Percentiles rank a stretch among this genome's conserved stretches.
These are phyloP conservation scores for Asterophora lycoperdoides DNA, from an alignment of 768 basidiomycete genomes.

Conservation along the genomic window DNA sequence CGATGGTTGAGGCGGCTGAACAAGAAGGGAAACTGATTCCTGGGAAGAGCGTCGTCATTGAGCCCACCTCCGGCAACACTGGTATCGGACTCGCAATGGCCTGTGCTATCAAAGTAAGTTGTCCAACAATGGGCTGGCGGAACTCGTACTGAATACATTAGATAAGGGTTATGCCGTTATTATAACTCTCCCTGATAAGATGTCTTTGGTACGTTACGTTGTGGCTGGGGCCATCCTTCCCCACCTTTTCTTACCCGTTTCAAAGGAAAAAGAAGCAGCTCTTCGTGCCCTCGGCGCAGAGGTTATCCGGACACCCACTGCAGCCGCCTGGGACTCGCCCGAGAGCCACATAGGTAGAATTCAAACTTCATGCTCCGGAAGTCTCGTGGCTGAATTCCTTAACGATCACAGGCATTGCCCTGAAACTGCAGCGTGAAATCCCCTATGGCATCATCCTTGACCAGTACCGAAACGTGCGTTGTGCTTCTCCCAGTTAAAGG, in stretches of 20 bases:
- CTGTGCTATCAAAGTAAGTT: slow-evolving; percentile 84
- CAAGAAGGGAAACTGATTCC: slow-evolving; percentile 78
- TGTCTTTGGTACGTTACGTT: slow-evolving; percentile 62
- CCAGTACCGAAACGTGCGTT: slow-evolving; percentile 77
- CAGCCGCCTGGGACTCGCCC: slow-evolving; percentile 83
- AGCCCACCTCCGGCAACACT: slow-evolving; percentile 95
- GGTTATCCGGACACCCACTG: slow-evolving; percentile 90
- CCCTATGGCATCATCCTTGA: slow-evolving; percentile 87
- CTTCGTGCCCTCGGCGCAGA: slow-evolving; percentile 91
- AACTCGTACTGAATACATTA: slow-evolving; percentile 67
- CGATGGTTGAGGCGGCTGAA: slow-evolving; percentile 97
- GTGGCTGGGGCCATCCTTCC: neutral
- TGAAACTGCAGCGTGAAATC: slow-evolving; percentile 70
- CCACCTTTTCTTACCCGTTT: neutral
- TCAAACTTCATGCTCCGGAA: slow-evolving; percentile 24
- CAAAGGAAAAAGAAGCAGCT: slow-evolving; percentile 86
- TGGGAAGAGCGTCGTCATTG: slow-evolving; percentile 88
- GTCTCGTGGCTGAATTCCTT: slow-evolving; percentile 84
- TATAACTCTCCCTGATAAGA: slow-evolving; percentile 91
- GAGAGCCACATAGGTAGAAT: slow-evolving; percentile 89
- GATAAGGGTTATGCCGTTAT: slow-evolving; percentile 90
- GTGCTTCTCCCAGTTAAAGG: neutral
- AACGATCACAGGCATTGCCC: slow-evolving; percentile 84
- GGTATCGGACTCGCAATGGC: slow-evolving; percentile 94
- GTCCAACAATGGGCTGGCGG: slow-evolving; percentile 4